Evolutionary conservation across 129 eudicot genomes (phyloP).

Genomic region (Daucus carota): DNA sequence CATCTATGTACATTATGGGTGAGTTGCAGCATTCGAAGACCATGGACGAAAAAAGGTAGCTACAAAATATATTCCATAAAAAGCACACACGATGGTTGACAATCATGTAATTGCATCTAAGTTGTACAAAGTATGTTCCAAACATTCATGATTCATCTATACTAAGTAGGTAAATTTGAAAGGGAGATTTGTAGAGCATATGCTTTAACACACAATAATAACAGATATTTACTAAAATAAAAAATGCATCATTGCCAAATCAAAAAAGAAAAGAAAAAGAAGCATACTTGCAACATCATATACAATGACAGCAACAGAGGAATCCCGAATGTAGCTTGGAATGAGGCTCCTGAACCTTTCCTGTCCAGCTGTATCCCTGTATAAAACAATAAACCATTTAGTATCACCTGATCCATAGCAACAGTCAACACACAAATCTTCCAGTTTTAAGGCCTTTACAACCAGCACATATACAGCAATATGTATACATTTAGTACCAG

Average conservation of each 20-base stretch:
- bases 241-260: neutral
- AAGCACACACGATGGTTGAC: neutral
- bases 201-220: neutral
- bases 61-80: neutral
- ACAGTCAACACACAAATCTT: neutral
- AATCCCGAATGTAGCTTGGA: constrained; percentile 81
- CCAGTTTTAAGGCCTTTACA: neutral
- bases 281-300: constrained; percentile 79
- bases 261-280: neutral
- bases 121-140: neutral
- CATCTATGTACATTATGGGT: neutral
- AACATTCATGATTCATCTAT: neutral
- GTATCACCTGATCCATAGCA: neutral
- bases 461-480: neutral
- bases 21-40: neutral
- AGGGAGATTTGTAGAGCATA: neutral
- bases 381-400: neutral
- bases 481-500: neutral
- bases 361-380: constrained; percentile 88
- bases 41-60: neutral
- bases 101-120: neutral
- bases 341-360: constrained; percentile 86
- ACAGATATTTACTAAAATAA: neutral
- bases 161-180: neutral
- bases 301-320: constrained; percentile 82